Percentiles rank a stretch among this genome's conserved stretches.
Evolutionary conservation across 2,329 filamentous ascomycete species (phyloP).

Genomic region (Pyrenochaeta sp.): DNA sequence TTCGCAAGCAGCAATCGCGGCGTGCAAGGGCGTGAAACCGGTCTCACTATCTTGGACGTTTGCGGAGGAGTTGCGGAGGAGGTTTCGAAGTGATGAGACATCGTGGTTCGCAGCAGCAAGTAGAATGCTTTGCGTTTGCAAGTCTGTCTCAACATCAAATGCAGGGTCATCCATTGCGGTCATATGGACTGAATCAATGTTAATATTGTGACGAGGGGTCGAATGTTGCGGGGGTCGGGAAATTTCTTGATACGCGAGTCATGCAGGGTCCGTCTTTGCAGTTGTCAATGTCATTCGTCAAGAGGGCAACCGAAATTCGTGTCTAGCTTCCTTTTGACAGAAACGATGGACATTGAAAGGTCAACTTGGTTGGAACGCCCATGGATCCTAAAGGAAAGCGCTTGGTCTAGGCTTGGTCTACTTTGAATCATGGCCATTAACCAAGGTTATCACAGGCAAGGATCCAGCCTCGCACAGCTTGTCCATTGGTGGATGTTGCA

Average conservation of each 20-base stretch:
- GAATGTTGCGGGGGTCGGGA: conserved; percentile 9
- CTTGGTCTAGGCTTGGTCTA: too few relatives aligned
- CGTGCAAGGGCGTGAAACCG: conserved; percentile 87
- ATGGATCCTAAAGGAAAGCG: too few relatives aligned
- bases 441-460: too few relatives aligned
- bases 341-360: too few relatives aligned
- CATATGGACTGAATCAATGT: background rate
- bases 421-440: too few relatives aligned
- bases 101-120: conserved; percentile 74
- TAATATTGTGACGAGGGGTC: background rate
- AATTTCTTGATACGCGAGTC: conserved; percentile 20
- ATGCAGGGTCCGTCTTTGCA: conserved; percentile 6
- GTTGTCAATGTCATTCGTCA: too few relatives aligned
- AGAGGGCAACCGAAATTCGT: too few relatives aligned
- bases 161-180: conserved; percentile 43
- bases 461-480: too few relatives aligned
- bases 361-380: too few relatives aligned
- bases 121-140: conserved; percentile 66
- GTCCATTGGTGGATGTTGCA: too few relatives aligned
- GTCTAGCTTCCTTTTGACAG: too few relatives aligned
- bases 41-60: conserved; percentile 86
- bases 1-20: conserved; percentile 76
- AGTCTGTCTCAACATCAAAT: conserved; percentile 52
- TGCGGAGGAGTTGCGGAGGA: conserved; percentile 71
- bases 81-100: conserved; percentile 70